A percentile compares a stretch with the other conserved stretches of the same genome.
These are phyloP conservation scores for Sherardia arvensis DNA, from an alignment of 257 asterid species.

Conservation along the genomic window DNA sequence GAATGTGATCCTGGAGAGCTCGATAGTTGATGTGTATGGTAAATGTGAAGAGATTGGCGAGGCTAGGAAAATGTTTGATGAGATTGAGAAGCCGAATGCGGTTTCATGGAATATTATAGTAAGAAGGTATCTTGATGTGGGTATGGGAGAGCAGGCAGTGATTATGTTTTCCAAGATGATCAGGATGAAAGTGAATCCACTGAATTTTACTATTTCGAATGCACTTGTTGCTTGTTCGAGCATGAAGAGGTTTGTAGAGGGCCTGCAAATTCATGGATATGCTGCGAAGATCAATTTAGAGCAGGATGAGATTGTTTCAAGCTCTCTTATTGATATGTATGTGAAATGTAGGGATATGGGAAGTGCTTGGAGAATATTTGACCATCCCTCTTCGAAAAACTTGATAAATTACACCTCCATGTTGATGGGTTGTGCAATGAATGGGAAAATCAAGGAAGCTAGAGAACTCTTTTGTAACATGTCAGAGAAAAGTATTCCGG, in stretches of 20 bases:
- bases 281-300: not conserved
- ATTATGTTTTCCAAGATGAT: conserved; percentile 54
- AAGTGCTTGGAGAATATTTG: not conserved
- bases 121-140: conserved; percentile 67
- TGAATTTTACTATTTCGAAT: conserved; percentile 65
- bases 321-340: conserved; percentile 1
- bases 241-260: conserved; percentile 42
- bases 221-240: conserved; percentile 62
- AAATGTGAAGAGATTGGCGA: conserved; percentile 60
- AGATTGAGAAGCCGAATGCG: conserved; percentile 46
- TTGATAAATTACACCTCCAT: conserved; percentile 4
- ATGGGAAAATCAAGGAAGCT: conserved; percentile 3
- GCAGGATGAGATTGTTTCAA: conserved; percentile 1
- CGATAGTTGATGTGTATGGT: conserved; percentile 72
- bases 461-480: not conserved
- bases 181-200: conserved; percentile 34
- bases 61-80: conserved; percentile 72
- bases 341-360: not conserved
- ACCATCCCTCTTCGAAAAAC: not conserved
- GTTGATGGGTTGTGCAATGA: conserved; percentile 3
- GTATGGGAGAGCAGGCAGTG: conserved; percentile 45
- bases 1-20: conserved; percentile 65
- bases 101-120: conserved; percentile 85
- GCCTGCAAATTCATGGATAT: conserved; percentile 50
- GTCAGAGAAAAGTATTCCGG: not conserved